Percentiles rank a stretch among this genome's conserved stretches.
Conservation (phyloP, 1,284 basidiomycete species). For the Erythrobasidium hasegawianum region DNA sequence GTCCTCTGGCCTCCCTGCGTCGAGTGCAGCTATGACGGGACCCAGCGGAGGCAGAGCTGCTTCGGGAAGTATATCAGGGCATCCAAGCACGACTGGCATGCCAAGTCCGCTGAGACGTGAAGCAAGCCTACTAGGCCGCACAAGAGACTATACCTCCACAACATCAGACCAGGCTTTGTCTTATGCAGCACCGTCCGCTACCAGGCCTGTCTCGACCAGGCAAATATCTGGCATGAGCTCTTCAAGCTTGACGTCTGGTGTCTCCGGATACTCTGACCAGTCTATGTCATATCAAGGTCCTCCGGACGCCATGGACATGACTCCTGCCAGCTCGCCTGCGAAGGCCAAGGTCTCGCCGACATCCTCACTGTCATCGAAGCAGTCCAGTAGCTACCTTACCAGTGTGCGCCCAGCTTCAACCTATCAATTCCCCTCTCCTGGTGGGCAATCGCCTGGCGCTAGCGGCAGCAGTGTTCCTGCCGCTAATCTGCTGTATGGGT, state of each 20-base stretch:
- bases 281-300: background rate
- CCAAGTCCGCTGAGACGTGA: constrained; percentile 23
- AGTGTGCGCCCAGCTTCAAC: background rate
- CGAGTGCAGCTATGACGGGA: background rate
- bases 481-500: background rate
- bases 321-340: background rate
- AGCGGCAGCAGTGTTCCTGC: background rate
- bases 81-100: background rate
- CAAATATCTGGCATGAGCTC: background rate
- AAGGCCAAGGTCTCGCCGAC: background rate
- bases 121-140: constrained; percentile 23
- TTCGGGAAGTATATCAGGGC: background rate
- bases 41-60: background rate
- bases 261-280: background rate
- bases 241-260: background rate
- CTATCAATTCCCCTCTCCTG: constrained; percentile 1
- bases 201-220: background rate
- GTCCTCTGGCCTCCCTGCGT: background rate
- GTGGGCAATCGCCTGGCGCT: background rate
- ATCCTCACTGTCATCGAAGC: background rate
- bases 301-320: too few relatives aligned
- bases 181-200: background rate
- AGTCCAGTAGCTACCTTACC: background rate
- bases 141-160: background rate
- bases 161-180: background rate